A percentile compares a stretch with the other conserved stretches of the same genome.
phyloP scores from a whole-genome alignment of 1,284 basidiomycete species.

The Irpex lacteus region DNA sequence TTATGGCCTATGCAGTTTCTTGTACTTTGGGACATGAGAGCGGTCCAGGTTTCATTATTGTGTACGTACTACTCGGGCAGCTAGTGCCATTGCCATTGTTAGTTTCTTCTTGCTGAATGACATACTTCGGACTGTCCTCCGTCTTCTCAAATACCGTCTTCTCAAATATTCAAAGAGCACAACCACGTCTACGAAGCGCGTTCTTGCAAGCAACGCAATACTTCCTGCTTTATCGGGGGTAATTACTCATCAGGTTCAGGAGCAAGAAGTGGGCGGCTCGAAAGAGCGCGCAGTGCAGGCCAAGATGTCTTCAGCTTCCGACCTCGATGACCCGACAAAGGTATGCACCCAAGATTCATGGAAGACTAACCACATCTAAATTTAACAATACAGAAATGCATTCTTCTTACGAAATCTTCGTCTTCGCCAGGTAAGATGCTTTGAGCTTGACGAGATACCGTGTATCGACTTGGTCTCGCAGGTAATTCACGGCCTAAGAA shows the following conservation, averaged over 20 bases:
- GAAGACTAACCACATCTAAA: not conserved
- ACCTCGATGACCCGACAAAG: constrained; percentile 17
- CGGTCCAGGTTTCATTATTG: not conserved
- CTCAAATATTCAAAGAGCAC: not conserved
- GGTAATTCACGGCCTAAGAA: not conserved
- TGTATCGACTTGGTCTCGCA: not conserved
- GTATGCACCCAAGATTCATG: constrained; percentile 3
- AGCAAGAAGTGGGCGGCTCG: not conserved
- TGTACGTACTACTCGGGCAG: not conserved
- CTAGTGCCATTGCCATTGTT: not conserved
- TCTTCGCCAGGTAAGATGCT: not conserved
- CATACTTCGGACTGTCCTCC: not conserved
- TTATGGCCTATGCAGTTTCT: too few species aligned
- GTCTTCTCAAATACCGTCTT: not conserved
- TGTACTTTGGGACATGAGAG: not conserved
- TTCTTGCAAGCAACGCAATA: too few species aligned
- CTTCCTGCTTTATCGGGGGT: too few species aligned
- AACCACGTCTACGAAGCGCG: too few species aligned
- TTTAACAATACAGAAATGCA: constrained; percentile 6
- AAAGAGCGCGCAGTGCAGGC: not conserved
- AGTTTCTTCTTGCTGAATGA: not conserved
- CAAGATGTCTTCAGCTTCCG: constrained; percentile 12
- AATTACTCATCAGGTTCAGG: not conserved
- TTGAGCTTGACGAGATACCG: not conserved
- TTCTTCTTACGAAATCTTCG: constrained; percentile 7